Evolutionary conservation across 441 rosid species (phyloP).

Genomic region (Flueggea neowawraea): DNA sequence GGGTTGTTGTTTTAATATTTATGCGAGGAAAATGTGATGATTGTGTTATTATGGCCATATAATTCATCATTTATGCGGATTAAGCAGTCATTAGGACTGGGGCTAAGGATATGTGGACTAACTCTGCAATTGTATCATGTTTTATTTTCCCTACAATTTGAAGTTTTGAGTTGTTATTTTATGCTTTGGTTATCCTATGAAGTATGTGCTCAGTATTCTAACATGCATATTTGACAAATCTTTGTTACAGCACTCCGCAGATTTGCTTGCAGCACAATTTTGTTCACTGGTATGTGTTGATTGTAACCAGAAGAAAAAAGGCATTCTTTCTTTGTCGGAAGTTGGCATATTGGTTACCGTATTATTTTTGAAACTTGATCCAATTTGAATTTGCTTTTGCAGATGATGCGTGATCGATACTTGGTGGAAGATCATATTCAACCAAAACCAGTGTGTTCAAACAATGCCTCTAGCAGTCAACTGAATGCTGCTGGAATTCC

Average conservation of each 20-base stretch:
- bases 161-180: slow-evolving; percentile 5
- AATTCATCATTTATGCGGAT: too few species aligned
- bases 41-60: too few species aligned
- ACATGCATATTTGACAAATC: slow-evolving; percentile 26
- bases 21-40: too few species aligned
- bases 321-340: neutral
- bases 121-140: too few species aligned
- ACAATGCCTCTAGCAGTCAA: slow-evolving; percentile 49
- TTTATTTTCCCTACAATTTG: too few species aligned
- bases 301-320: neutral
- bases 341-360: neutral
- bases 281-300: slow-evolving; percentile 63
- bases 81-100: too few species aligned
- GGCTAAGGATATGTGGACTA: too few species aligned
- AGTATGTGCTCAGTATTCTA: slow-evolving; percentile 18
- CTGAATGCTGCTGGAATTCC: slow-evolving; percentile 43
- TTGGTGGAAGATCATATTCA: slow-evolving; percentile 49
- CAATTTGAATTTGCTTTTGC: slow-evolving; percentile 30
- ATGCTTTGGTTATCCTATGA: slow-evolving; percentile 9
- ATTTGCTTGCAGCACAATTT: slow-evolving; percentile 81
- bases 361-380: slow-evolving; percentile 11
- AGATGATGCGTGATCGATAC: slow-evolving; percentile 82
- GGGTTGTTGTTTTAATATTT: too few species aligned
- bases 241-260: slow-evolving; percentile 71
- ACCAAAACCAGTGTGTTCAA: slow-evolving; percentile 47